Base-by-base conservation (phyloP, 2,329 filamentous ascomycete species). In the Xylaria sp. region DNA sequence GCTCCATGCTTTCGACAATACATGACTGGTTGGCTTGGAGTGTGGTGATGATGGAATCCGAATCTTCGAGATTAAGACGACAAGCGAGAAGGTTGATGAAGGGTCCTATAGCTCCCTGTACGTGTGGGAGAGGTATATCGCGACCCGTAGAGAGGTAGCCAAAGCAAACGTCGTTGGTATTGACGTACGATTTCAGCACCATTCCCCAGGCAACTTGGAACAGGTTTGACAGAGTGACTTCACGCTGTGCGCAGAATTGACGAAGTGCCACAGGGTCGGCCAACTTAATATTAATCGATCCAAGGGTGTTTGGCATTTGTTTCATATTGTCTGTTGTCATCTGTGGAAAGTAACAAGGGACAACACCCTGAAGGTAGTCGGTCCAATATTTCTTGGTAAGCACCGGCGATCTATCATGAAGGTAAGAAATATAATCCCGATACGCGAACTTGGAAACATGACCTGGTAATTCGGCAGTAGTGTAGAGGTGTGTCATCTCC, bases 11-110 rank as follows among this genome's bases (percentile, higher is more conserved):
- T 2, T 55, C n/a, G 9, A 43, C 11, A 23, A 42, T 53, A 11
- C 38, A 40, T 7, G 6, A 47, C 23, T 53, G 57, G 33, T 55
- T 55, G 11, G 23, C 15, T 6, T 17, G 33, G 17, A 54, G 50
- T 37, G 31, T 23, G 1, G 14, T 12, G 21, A 42, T 17, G 1
- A 54, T 14, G 37, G 37, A 40, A 14, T 40, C 14, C 37, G n/a
- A 19, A 23, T 17, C 14, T 1, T 55, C 9, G 33, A 40, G 8
- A 15, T n/a, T 15, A 9, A 40, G 8, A 15, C 31, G 42, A n/a
- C 47, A 61, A 5, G 52, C 38, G 14, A 61, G 59, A 11, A 42
- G 28, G 8, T 61, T 61, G 23, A 56, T 25, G 25, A 57, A 51
- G 2, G 47, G 47, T 3, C 45, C 53, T n/a, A 57, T 57, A 38